A percentile compares a stretch with the other conserved stretches of the same genome.
phyloP scores from a whole-genome alignment of 768 basidiomycete species.

The Hypholoma fasciculare region DNA sequence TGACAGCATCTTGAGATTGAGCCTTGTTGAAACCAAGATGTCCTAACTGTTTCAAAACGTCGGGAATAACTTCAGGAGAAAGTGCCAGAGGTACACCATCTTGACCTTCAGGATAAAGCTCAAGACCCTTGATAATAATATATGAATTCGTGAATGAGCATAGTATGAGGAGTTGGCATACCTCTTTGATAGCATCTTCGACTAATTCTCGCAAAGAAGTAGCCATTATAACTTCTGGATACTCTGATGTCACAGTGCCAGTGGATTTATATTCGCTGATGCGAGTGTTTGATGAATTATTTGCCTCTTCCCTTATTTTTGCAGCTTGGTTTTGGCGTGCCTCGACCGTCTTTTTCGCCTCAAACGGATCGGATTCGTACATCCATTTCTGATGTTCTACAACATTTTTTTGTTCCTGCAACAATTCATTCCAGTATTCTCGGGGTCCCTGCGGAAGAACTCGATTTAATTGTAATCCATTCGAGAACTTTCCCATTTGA shows the following conservation, averaged over 20 bases:
- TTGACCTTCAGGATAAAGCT: conserved; percentile 48
- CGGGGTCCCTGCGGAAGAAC: conserved; percentile 82
- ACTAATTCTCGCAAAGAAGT: conserved; percentile 72
- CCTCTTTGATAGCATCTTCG: conserved; percentile 80
- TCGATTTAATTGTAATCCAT: conserved; percentile 69
- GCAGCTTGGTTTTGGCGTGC: conserved; percentile 61
- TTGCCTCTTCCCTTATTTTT: conserved; percentile 39
- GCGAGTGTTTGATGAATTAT: conserved; percentile 10
- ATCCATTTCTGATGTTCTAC: conserved; percentile 81
- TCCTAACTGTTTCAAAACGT: conserved; percentile 55
- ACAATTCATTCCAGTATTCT: conserved; percentile 85
- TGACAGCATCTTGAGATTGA: conserved; percentile 53
- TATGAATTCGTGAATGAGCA: conserved; percentile 9
- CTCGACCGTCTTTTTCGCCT: conserved; percentile 65
- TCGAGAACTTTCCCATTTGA: conserved; percentile 59
- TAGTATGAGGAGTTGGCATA: conserved; percentile 20
- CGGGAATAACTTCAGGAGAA: conserved; percentile 38
- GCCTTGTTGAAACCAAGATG: conserved; percentile 64
- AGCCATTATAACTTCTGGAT: conserved; percentile 86
- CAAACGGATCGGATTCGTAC: conserved; percentile 87
- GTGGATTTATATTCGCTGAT: conserved; percentile 16
- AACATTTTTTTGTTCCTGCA: conserved; percentile 63
- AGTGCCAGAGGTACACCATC: conserved; percentile 36
- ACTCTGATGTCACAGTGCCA: conserved; percentile 42
- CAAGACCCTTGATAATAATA: conserved; percentile 40